phyloP scores from a whole-genome alignment of 805 yeast genomes.

The Candida insectalens region DNA sequence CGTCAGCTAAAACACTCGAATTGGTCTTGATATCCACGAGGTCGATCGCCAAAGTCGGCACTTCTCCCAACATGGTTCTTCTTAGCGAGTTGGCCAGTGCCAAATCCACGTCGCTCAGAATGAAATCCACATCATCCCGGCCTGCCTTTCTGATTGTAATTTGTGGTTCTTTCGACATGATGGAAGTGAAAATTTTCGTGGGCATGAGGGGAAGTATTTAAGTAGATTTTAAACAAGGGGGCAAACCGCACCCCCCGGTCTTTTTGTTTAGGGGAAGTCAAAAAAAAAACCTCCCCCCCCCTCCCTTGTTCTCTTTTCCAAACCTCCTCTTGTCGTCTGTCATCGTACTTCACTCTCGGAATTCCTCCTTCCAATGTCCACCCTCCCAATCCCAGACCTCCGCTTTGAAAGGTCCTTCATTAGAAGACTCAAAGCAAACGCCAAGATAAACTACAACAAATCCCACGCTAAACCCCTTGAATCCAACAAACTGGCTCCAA shows the following conservation, averaged over 20 bases:
- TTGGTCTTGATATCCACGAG: conserved; percentile 89
- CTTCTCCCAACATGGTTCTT: conserved; percentile 89
- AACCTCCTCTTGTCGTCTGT: conserved; percentile 5
- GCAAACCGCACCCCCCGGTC: no score
- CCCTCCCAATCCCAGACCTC: conserved; percentile 44
- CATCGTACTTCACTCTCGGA: conserved; percentile 3
- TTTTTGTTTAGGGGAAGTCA: no score
- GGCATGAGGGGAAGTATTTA: no score
- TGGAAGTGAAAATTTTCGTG: neutral
- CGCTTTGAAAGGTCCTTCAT: conserved; percentile 57
- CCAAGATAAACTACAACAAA: conserved; percentile 11
- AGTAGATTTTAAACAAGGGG: no score
- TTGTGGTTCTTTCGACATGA: conserved; percentile 44
- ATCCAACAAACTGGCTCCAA: conserved; percentile 21
- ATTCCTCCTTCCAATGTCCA: no score
- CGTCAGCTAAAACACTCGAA: conserved; percentile 94
- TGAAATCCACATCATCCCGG: conserved; percentile 82
- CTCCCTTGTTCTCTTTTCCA: conserved; percentile 22
- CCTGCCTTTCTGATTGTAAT: conserved; percentile 84
- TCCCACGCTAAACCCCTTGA: neutral
- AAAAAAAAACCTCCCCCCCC: conserved; percentile 5
- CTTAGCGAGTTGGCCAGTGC: conserved; percentile 89
- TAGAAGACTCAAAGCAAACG: conserved; percentile 23
- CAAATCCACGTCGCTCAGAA: conserved; percentile 76
- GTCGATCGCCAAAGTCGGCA: conserved; percentile 94